These are phyloP conservation scores for Phytophthora syringae DNA, from an alignment of 352 stramenopile species.

Conservation along the genomic window DNA sequence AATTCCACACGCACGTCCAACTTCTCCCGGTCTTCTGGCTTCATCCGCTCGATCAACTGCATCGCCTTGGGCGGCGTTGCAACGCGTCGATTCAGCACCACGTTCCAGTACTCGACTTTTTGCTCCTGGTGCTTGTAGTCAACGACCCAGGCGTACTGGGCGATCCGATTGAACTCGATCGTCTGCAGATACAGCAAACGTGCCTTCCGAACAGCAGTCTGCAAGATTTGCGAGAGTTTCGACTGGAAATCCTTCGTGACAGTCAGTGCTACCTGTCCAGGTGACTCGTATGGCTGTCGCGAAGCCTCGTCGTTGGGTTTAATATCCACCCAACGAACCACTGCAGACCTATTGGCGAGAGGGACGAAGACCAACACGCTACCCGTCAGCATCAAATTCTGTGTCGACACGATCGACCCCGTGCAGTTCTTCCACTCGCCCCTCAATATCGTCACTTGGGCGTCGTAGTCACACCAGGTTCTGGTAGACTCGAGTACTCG, in stretches of 20 bases:
- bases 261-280: constrained; percentile 35
- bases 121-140: constrained; percentile 65
- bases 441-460: constrained; percentile 53
- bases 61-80: constrained; percentile 59
- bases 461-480: constrained; percentile 63
- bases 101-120: constrained; percentile 76
- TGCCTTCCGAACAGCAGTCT: constrained; percentile 40
- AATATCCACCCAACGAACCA: constrained; percentile 65
- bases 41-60: constrained; percentile 66
- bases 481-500: constrained; percentile 41
- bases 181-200: constrained; percentile 68
- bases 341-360: constrained; percentile 57
- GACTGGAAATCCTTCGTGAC: constrained; percentile 45
- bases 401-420: constrained; percentile 64
- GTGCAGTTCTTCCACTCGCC: constrained; percentile 56
- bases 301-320: constrained; percentile 48
- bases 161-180: constrained; percentile 73
- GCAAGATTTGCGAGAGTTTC: constrained; percentile 44
- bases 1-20: constrained; percentile 62
- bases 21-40: constrained; percentile 51
- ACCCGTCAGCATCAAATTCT: constrained; percentile 66
- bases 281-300: constrained; percentile 49
- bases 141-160: constrained; percentile 71
- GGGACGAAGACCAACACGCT: constrained; percentile 68
- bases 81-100: constrained; percentile 72